Evolutionary conservation across 352 stramenopile species (phyloP).

Genomic region (Globisporangium recalcitrans): DNA sequence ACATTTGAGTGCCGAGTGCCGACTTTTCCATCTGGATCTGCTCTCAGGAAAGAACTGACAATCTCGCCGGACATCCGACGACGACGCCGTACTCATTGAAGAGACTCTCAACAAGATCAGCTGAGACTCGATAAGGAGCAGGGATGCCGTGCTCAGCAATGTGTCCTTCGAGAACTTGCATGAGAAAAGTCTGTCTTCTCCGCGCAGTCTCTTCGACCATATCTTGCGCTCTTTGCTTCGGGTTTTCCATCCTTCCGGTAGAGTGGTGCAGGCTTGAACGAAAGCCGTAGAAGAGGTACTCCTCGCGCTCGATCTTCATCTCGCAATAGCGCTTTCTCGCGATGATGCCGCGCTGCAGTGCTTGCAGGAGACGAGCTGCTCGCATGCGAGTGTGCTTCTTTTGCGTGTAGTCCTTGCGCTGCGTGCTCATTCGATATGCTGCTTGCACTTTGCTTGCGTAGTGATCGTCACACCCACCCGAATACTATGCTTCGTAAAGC

Average conservation of each 20-base stretch:
- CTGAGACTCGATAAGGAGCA: constrained; percentile 30
- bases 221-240: constrained; percentile 27
- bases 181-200: constrained; percentile 52
- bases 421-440: constrained; percentile 60
- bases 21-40: not conserved
- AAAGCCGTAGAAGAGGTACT: constrained; percentile 63
- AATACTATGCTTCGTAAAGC: constrained; percentile 50
- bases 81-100: constrained; percentile 62
- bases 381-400: constrained; percentile 40
- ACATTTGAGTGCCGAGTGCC: not conserved
- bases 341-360: constrained; percentile 59
- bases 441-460: constrained; percentile 73
- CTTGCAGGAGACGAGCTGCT: constrained; percentile 58
- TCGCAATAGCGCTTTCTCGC: constrained; percentile 45
- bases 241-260: constrained; percentile 36
- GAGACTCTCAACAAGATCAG: constrained; percentile 29
- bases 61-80: constrained; percentile 44
- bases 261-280: constrained; percentile 50
- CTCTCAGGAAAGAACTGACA: constrained; percentile 29
- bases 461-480: constrained; percentile 51
- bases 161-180: constrained; percentile 63
- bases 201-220: constrained; percentile 35
- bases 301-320: constrained; percentile 54
- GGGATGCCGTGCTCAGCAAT: constrained; percentile 33
- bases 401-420: constrained; percentile 46